Percentiles rank a stretch among this genome's conserved stretches.
These are phyloP conservation scores for Arthrobotrys entomopaga DNA, from an alignment of 2,329 filamentous ascomycete genomes.

Conservation along the genomic window DNA sequence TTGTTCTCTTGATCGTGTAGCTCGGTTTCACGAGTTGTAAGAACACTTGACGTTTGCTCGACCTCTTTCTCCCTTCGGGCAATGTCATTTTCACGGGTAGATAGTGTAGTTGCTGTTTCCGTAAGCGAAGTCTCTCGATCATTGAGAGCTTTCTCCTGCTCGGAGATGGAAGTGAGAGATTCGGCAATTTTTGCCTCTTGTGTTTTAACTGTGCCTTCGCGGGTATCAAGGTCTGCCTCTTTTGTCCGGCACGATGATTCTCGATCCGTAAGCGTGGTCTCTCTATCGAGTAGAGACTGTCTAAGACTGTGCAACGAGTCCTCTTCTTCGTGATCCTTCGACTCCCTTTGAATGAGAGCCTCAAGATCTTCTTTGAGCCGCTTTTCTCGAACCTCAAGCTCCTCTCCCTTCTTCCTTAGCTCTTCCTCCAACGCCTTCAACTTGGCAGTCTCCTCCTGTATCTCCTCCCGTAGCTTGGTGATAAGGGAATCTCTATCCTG, in stretches of 20 bases:
- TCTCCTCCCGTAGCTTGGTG: slow-evolving; percentile 28
- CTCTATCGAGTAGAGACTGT: slow-evolving; percentile 32
- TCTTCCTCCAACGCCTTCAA: slow-evolving; percentile 33
- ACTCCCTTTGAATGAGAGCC: slow-evolving; percentile 32
- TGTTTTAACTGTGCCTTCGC: slow-evolving; percentile 15
- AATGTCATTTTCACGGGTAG: slow-evolving; percentile 19
- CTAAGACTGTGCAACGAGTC: slow-evolving; percentile 25
- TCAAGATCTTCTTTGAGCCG: slow-evolving; percentile 32
- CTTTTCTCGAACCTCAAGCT: slow-evolving; percentile 35
- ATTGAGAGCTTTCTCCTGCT: slow-evolving; percentile 19
- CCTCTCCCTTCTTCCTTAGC: slow-evolving; percentile 31
- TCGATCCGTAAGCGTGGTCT: slow-evolving; percentile 24
- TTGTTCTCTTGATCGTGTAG: slow-evolving; percentile 5
- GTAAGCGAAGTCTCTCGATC: slow-evolving; percentile 12
- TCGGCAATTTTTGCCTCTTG: slow-evolving; percentile 18
- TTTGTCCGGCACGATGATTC: slow-evolving; percentile 31
- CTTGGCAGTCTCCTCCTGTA: slow-evolving; percentile 34
- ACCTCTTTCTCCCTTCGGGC: slow-evolving; percentile 19
- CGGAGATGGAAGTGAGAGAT: slow-evolving; percentile 14
- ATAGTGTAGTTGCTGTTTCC: slow-evolving; percentile 12
- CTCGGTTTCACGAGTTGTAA: slow-evolving; percentile 13
- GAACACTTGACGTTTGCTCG: not conserved
- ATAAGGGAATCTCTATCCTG: slow-evolving; percentile 22
- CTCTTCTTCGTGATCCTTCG: slow-evolving; percentile 33
- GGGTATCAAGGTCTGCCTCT: slow-evolving; percentile 32